Base-by-base conservation (phyloP, 306 rosid species). In the Delonix regia region DNA sequence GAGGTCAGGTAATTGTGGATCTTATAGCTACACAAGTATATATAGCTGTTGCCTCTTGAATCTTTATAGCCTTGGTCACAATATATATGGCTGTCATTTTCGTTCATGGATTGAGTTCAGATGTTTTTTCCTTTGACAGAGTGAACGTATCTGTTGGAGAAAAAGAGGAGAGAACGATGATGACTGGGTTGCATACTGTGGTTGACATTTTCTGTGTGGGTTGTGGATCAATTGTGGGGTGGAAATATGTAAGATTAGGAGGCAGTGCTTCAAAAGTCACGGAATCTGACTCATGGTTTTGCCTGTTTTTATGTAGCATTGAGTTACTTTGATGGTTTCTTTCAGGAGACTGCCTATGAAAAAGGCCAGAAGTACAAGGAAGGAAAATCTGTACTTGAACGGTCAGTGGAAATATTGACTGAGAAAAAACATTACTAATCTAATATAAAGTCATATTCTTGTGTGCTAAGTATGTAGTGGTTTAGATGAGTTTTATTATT, bases 191-290 rank as follows among this genome's bases (percentile, higher is more conserved):
- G 94, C 99, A 95, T 85, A 90, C 96, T 0, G 99, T 95, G 76
- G 92, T 90, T 63, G 99, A 95, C 92, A 91, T 95, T 61, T 95
- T 95, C 90, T 95, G 99, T 53, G 92, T 95, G 12, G 98, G 97
- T 25, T 95, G 99, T 85, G 99, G 99, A 82, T 95, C 99, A 36
- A 85, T 91, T 73, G 90, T 95, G 24, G 99, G 99, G 68, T 95
- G 99, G 99, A 95, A 85, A 89, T 95, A 95, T 83, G 99, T 95
- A 92, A 89, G 99, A 86, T 65, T 73, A 62, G 34, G 36, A 79
- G 48, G 41, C 84, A 74, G 47, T 66, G 49, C 81, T 65, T 76
- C 44, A 8, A 51, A 65, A 51, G 47, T 76, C 69, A 38, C 27
- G 42, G 70, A 64, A 8, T n/a, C 4, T 38, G 48, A 39, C 21